phyloP scores from a whole-genome alignment of 768 basidiomycete genomes.

The Suillus ampliporus region DNA sequence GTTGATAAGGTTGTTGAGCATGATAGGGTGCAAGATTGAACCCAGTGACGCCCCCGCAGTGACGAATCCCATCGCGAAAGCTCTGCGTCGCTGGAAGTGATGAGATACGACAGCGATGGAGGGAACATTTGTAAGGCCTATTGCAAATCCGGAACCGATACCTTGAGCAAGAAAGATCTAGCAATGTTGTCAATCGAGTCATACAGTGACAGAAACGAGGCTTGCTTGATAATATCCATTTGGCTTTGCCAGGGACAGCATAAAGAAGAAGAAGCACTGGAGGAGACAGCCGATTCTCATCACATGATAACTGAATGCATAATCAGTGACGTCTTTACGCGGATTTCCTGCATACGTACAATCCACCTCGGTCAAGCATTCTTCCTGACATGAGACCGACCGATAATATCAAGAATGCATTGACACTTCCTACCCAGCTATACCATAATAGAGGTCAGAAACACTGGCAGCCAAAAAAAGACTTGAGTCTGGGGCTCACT shows the following conservation, averaged over 20 bases:
- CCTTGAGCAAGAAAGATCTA: constrained; percentile 54
- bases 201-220: constrained; percentile 7
- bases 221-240: constrained; percentile 42
- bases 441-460: not conserved
- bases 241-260: constrained; percentile 49
- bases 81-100: constrained; percentile 47
- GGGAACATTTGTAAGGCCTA: constrained; percentile 54
- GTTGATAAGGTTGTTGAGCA: constrained; percentile 34
- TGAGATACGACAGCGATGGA: constrained; percentile 49
- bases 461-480: not conserved
- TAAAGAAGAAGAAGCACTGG: constrained; percentile 47
- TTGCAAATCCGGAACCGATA: constrained; percentile 46
- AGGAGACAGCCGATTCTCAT: constrained; percentile 51
- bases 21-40: constrained; percentile 27
- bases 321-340: not conserved
- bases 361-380: constrained; percentile 58
- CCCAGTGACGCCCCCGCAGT: constrained; percentile 44
- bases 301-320: constrained; percentile 42
- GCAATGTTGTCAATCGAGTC: not conserved
- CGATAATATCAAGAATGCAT: constrained; percentile 49
- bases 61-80: constrained; percentile 51
- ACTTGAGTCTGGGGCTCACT: constrained; percentile 11
- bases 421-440: constrained; percentile 55
- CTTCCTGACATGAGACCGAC: constrained; percentile 54
- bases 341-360: constrained; percentile 36